Evolutionary conservation across 2,329 filamentous ascomycete genomes (phyloP).

Genomic region (Madurella mycetomatis): DNA sequence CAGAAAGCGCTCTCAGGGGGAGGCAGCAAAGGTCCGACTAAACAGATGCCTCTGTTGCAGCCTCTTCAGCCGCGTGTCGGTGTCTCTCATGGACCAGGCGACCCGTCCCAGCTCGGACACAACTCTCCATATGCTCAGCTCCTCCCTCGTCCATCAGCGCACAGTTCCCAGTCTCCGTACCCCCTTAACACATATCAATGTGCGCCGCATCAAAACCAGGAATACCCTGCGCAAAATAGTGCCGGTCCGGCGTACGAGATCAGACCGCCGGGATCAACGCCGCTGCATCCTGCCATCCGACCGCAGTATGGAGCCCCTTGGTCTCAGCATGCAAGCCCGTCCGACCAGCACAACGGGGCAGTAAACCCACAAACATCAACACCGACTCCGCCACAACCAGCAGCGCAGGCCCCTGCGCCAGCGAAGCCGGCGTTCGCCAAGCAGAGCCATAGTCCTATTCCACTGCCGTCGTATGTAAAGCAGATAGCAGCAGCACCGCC

Average conservation of each 20-base stretch:
- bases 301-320: constrained; percentile 26
- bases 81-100: constrained; percentile 6
- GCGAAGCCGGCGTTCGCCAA: constrained; percentile 19
- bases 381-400: constrained; percentile 4
- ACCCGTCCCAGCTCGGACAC: constrained; percentile 6
- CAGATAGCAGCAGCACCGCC: constrained; percentile 10
- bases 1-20: constrained; percentile 35
- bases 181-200: constrained; percentile 1
- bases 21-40: constrained; percentile 9
- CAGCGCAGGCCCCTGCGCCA: constrained; percentile 2
- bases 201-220: constrained; percentile 9
- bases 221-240: not conserved
- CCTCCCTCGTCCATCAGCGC: constrained; percentile 9
- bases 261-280: constrained; percentile 19
- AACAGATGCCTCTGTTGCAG: constrained; percentile 15
- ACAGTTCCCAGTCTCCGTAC: constrained; percentile 1
- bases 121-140: constrained; percentile 15
- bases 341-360: constrained; percentile 11
- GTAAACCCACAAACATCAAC: constrained; percentile 6
- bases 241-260: constrained; percentile 8
- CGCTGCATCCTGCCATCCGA: constrained; percentile 37
- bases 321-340: constrained; percentile 16
- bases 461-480: constrained; percentile 23
- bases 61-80: constrained; percentile 18
- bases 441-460: constrained; percentile 27